Percentiles rank a stretch among this genome's conserved stretches.
phyloP scores from a whole-genome alignment of 306 rosid species.

The Mimosa bimucronata region DNA sequence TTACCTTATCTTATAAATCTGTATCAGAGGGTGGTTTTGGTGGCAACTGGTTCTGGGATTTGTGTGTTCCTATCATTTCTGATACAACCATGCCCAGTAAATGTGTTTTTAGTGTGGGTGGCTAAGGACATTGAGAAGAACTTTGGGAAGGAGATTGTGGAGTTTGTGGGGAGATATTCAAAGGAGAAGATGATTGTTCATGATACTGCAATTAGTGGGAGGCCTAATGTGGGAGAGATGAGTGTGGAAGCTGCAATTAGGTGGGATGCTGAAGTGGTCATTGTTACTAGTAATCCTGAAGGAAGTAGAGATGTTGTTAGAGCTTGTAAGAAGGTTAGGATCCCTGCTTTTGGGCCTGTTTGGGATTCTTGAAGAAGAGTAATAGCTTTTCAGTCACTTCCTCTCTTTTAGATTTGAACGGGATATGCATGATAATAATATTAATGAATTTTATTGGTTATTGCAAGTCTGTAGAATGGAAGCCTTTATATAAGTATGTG shows the following conservation, averaged over 20 bases:
- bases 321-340: conserved; percentile 51
- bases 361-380: conserved; percentile 47
- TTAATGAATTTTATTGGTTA: not conserved
- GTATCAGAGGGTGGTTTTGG: conserved; percentile 44
- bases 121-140: conserved; percentile 69
- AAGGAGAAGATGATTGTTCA: conserved; percentile 61
- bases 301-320: conserved; percentile 65
- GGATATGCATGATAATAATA: not conserved
- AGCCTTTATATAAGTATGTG: not conserved
- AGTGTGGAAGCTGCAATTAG: conserved; percentile 52
- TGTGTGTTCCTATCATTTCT: conserved; percentile 73
- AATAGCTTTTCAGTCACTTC: not conserved
- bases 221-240: conserved; percentile 68
- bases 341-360: conserved; percentile 59
- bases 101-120: conserved; percentile 68
- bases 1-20: conserved; percentile 49
- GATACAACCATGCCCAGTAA: conserved; percentile 51
- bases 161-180: conserved; percentile 46
- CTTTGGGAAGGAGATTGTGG: conserved; percentile 59
- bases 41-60: conserved; percentile 68
- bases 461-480: not conserved
- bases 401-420: conserved; percentile 23
- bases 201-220: conserved; percentile 63
- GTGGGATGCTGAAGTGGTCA: conserved; percentile 69
- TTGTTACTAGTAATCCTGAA: conserved; percentile 75